Evolutionary conservation across 2,329 filamentous ascomycete species (phyloP).

Genomic region (Elsinoe batatas): DNA sequence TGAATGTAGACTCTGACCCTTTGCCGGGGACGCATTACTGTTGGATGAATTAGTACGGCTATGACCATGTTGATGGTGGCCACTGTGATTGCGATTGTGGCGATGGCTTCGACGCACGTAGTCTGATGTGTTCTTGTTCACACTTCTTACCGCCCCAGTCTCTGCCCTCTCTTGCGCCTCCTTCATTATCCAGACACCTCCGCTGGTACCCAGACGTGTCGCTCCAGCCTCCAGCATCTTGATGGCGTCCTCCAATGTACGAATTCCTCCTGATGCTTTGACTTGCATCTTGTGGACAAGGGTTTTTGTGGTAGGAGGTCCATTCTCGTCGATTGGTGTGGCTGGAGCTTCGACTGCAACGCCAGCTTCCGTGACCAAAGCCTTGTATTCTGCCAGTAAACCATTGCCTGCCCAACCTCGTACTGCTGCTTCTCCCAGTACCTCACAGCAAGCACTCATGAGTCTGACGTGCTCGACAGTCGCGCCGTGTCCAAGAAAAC

Average conservation of each 20-base stretch:
- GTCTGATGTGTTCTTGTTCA: conserved; percentile 7
- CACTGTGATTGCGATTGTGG: conserved; percentile 3
- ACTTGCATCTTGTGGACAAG: conserved; percentile 36
- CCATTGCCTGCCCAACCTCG: conserved; percentile 14
- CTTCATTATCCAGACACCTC: conserved; percentile 46
- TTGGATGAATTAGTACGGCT: conserved; percentile 8
- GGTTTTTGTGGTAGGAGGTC: conserved; percentile 13
- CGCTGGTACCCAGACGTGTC: conserved; percentile 46
- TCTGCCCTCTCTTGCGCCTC: conserved; percentile 29
- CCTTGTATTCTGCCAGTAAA: conserved; percentile 1
- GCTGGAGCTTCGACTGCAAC: background rate
- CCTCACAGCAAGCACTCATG: conserved; percentile 43
- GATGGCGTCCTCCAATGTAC: conserved; percentile 40
- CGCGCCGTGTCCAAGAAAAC: conserved; percentile 48
- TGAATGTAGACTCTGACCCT: background rate
- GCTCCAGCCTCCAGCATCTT: conserved; percentile 49
- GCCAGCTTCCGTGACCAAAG: conserved; percentile 1
- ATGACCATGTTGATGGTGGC: conserved; percentile 1
- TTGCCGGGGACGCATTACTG: background rate
- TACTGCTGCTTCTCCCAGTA: conserved; percentile 27
- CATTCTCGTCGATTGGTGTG: conserved; percentile 2
- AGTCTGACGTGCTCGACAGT: conserved; percentile 42
- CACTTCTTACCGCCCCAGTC: conserved; percentile 2
- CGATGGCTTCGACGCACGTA: conserved; percentile 11
- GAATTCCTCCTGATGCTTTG: conserved; percentile 50